Evolutionary conservation across 1,284 basidiomycete species (phyloP).

Genomic region (Cutaneotrichosporon sp.): DNA sequence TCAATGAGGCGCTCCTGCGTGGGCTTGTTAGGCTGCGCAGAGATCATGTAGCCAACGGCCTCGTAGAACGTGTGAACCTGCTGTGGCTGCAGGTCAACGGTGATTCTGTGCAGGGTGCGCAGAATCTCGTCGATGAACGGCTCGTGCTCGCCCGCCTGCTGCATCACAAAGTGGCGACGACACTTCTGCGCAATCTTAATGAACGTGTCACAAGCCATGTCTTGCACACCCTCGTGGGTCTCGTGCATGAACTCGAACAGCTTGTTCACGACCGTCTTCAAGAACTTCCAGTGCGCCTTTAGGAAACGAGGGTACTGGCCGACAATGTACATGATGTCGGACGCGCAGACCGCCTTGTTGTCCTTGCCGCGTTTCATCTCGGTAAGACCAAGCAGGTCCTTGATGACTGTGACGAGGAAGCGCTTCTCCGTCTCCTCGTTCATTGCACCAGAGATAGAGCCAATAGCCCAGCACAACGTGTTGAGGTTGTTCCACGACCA

Average conservation of each 20-base stretch:
- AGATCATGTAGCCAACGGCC: conserved; percentile 99
- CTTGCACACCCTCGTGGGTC: conserved; percentile 98
- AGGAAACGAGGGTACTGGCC: conserved; percentile 99
- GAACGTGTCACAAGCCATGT: conserved; percentile 99
- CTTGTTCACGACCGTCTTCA: conserved; percentile 99
- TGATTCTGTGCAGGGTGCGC: conserved; percentile 85
- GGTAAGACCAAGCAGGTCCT: conserved; percentile 90
- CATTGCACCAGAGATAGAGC: conserved; percentile 99
- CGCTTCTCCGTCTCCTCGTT: conserved; percentile 99
- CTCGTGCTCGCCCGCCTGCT: conserved; percentile 93
- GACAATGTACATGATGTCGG: conserved; percentile 99
- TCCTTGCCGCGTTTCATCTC: conserved; percentile 99
- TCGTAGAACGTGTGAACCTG: conserved; percentile 98
- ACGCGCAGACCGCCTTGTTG: conserved; percentile 99
- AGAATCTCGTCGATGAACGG: conserved; percentile 99
- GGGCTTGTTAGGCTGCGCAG: conserved; percentile 95
- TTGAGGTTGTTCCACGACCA: conserved; percentile 99
- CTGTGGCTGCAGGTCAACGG: conserved; percentile 88
- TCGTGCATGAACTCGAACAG: conserved; percentile 99
- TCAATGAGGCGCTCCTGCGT: conserved; percentile 92
- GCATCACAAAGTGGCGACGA: conserved; percentile 96
- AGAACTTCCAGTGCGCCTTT: conserved; percentile 99
- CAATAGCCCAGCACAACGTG: conserved; percentile 99
- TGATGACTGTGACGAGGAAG: conserved; percentile 98
- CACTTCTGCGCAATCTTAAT: conserved; percentile 99